Base-by-base conservation (phyloP, 495 filamentous ascomycete genomes). In the Rostrohypoxylon terebratum region DNA sequence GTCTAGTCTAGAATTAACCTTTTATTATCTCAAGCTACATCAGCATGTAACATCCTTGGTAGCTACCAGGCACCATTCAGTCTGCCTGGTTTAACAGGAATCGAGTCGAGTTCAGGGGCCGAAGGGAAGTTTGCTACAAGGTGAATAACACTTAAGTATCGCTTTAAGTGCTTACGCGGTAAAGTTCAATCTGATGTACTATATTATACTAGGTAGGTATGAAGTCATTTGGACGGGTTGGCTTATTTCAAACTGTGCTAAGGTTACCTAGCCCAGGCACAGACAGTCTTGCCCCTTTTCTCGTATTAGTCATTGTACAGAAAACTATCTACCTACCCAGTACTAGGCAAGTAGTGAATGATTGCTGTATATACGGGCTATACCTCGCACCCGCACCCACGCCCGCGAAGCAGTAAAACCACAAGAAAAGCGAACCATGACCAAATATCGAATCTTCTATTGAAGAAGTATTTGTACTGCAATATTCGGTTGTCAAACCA, bases 241-340 rank as follows among this genome's bases (percentile, higher is more conserved):
- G 21, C 20, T 51, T 9, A 51, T 23, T 25, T 9, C 13, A n/a
- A 25, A 11, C 8, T 23, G 20, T 51, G 14, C 18, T 51, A 38
- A 38, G 38, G 21, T 28, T 31, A n/a, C n/a, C n/a, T n/a, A 11
- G 23, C 5, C 16, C 11, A 36, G 20, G 55, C 21, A 59, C n/a
- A 34, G 55, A 18, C 25, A 28, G 25, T 68, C 79, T 48, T 76
- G 83, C 83, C 25, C 69, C 71, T 59, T 58, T 59, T 59, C 36
- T 4, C 14, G 1, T 28, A n/a, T n/a, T n/a, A 33, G 55, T 20
- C 33, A 40, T 18, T n/a, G 13, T 13, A 11, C 21, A 20, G 20
- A 21, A 45, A 42, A n/a, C n/a, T n/a, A n/a, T n/a, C n/a, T n/a
- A n/a, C n/a, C n/a, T n/a, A n/a, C n/a, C n/a, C n/a, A 42, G 11